A percentile compares a stretch with the other conserved stretches of the same genome.
These are phyloP conservation scores for Diplodia sapinea DNA, from an alignment of 2,329 filamentous ascomycete genomes.

Conservation along the genomic window DNA sequence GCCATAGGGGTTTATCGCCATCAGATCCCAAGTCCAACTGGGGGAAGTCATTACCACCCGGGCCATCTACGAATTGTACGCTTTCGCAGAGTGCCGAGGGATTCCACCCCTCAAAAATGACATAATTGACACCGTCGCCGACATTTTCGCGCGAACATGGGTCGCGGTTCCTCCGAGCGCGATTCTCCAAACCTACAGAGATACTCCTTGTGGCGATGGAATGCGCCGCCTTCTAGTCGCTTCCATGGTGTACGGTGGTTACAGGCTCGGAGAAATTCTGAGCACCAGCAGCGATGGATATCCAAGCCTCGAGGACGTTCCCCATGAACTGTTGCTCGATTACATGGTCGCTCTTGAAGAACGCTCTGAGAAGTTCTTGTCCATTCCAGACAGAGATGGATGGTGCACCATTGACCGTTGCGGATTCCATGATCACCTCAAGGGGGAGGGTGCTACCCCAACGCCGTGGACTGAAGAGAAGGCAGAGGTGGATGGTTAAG, in stretches of 20 bases:
- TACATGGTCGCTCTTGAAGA: background rate
- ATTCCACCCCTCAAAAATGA: background rate
- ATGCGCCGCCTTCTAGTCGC: background rate
- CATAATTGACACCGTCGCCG: background rate
- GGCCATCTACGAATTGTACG: background rate
- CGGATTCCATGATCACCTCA: background rate
- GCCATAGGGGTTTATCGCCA: too few species aligned
- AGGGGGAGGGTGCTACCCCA: background rate
- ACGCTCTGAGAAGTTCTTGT: too few species aligned
- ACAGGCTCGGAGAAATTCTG: background rate
- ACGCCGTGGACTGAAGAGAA: too few species aligned
- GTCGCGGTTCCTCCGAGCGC: accelerated
- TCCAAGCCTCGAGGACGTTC: background rate
- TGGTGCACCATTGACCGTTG: background rate
- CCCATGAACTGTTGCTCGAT: background rate
- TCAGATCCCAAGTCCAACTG: too few species aligned
- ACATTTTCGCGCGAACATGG: background rate
- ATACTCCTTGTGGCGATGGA: background rate
- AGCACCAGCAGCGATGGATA: background rate
- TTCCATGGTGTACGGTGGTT: background rate
- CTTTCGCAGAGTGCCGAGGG: background rate
- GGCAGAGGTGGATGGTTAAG: too few species aligned
- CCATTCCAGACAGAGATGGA: too few species aligned
- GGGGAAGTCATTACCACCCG: too few species aligned
- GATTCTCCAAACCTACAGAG: background rate